These are phyloP conservation scores for Exophiala phaeomuriformis DNA, from an alignment of 2,329 filamentous ascomycete genomes.

Conservation along the genomic window DNA sequence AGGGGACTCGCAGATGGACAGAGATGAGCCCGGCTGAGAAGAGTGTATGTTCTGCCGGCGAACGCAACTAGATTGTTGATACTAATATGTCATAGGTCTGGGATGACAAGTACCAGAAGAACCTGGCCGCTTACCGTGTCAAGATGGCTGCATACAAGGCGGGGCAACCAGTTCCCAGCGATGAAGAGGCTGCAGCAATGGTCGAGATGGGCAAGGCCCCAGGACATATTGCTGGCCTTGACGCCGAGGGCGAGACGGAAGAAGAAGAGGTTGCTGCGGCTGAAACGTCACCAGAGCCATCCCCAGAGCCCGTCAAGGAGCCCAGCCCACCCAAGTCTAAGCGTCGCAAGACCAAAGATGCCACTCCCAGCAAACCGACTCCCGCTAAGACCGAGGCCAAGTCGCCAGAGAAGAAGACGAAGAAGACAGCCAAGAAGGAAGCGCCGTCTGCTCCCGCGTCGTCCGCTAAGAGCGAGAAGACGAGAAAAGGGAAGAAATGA, in stretches of 20 bases:
- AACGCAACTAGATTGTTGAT: neutral
- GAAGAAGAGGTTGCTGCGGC: constrained; percentile 29
- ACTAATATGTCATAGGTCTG: constrained; percentile 38
- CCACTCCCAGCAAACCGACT: constrained; percentile 33
- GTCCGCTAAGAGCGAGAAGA: constrained; percentile 24
- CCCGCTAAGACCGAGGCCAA: constrained; percentile 31
- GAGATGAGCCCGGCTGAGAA: constrained; percentile 70
- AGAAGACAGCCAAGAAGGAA: constrained; percentile 44
- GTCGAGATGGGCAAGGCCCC: constrained; percentile 33
- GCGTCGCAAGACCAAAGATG: constrained; percentile 39
- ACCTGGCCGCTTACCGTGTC: constrained; percentile 50
- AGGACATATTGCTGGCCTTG: constrained; percentile 17
- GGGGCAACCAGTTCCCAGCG: constrained; percentile 38
- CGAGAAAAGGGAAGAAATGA: constrained; percentile 25
- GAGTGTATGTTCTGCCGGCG: constrained; percentile 40
- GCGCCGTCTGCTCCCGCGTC: constrained; percentile 21
- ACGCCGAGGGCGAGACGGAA: constrained; percentile 34
- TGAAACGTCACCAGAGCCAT: constrained; percentile 32
- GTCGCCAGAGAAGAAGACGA: constrained; percentile 34
- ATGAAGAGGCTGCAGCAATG: constrained; percentile 40
- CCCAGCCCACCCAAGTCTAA: constrained; percentile 39
- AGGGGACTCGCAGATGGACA: constrained; percentile 80
- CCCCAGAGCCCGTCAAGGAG: constrained; percentile 36
- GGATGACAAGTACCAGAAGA: constrained; percentile 51
- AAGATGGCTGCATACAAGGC: constrained; percentile 52